These are phyloP conservation scores for Xylaria sp. DNA, from an alignment of 2,329 filamentous ascomycete species.

Conservation along the genomic window DNA sequence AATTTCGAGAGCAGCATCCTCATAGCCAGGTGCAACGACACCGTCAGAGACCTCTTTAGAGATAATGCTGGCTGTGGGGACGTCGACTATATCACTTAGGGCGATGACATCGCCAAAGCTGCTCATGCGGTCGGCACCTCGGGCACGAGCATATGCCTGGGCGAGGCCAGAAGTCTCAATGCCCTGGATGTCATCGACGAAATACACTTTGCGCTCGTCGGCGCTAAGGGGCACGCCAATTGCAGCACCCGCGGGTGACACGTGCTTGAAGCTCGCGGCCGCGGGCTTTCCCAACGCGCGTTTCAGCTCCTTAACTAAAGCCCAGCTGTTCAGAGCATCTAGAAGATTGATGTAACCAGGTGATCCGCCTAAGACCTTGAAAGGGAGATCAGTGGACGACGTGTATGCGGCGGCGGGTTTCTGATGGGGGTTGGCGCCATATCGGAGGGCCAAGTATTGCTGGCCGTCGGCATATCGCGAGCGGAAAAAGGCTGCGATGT, in stretches of 20 bases:
- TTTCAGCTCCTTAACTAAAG: conserved; percentile 95
- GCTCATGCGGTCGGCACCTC: conserved; percentile 97
- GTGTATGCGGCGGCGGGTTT: conserved; percentile 92
- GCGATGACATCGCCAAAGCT: conserved; percentile 98
- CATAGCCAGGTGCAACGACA: conserved; percentile 90
- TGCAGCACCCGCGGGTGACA: conserved; percentile 94
- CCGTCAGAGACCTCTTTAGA: conserved; percentile 97
- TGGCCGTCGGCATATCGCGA: conserved; percentile 92
- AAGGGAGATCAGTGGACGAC: conserved; percentile 80
- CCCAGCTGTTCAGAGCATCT: conserved; percentile 96
- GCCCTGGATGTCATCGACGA: conserved; percentile 94
- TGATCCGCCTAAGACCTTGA: conserved; percentile 89
- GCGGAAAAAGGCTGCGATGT: conserved; percentile 97
- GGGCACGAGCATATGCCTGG: conserved; percentile 94
- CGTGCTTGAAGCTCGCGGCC: conserved; percentile 98
- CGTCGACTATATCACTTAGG: conserved; percentile 88
- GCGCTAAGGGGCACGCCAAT: conserved; percentile 88
- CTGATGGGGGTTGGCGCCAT: conserved; percentile 98
- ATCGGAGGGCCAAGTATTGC: conserved; percentile 87
- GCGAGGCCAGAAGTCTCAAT: conserved; percentile 88
- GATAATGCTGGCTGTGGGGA: conserved; percentile 96
- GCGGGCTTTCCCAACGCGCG: conserved; percentile 87
- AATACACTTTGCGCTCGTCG: conserved; percentile 96
- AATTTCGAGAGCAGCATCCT: conserved; percentile 86
- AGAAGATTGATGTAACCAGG: conserved; percentile 98